Conservation (phyloP, 164 flowering plant genomes). For the Sedum album region DNA sequence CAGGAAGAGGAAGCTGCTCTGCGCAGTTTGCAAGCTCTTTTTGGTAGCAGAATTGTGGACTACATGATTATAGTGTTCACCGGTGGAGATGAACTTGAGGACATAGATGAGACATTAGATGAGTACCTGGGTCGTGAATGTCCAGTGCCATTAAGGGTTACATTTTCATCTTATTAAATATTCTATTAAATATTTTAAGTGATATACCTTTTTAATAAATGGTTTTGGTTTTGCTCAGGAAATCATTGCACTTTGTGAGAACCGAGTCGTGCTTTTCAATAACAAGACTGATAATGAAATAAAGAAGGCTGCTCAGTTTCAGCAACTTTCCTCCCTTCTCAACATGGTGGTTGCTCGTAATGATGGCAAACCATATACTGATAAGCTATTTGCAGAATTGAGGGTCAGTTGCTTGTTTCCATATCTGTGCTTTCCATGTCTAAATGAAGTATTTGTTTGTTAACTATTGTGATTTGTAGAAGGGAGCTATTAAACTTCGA, state of each 20-base stretch:
- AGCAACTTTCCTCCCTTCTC: constrained; percentile 52
- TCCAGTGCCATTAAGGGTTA: constrained; percentile 61
- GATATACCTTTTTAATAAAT: not conserved
- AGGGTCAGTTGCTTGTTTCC: constrained; percentile 30
- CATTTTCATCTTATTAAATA: not conserved
- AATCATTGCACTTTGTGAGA: constrained; percentile 39
- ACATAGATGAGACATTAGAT: constrained; percentile 57
- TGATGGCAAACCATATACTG: constrained; percentile 61
- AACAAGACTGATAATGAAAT: constrained; percentile 56
- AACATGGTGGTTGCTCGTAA: constrained; percentile 37
- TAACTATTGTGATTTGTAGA: constrained; percentile 22
- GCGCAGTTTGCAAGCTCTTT: constrained; percentile 47
- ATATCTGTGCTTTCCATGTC: not conserved
- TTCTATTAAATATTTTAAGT: not conserved
- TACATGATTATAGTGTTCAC: constrained; percentile 91
- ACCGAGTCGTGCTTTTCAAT: constrained; percentile 57
- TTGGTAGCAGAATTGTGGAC: constrained; percentile 60
- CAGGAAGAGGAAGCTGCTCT: constrained; percentile 72
- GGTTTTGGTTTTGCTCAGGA: constrained; percentile 32
- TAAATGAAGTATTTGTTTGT: not conserved
- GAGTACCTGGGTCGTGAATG: constrained; percentile 60
- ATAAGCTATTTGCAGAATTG: constrained; percentile 48
- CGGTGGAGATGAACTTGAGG: constrained; percentile 81
- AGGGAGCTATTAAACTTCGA: constrained; percentile 49
- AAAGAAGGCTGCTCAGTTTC: constrained; percentile 41